A percentile compares a stretch with the other conserved stretches of the same genome.
Evolutionary conservation across 805 yeast genomes (phyloP).

Genomic region (Komagataella kurtzmanii): DNA sequence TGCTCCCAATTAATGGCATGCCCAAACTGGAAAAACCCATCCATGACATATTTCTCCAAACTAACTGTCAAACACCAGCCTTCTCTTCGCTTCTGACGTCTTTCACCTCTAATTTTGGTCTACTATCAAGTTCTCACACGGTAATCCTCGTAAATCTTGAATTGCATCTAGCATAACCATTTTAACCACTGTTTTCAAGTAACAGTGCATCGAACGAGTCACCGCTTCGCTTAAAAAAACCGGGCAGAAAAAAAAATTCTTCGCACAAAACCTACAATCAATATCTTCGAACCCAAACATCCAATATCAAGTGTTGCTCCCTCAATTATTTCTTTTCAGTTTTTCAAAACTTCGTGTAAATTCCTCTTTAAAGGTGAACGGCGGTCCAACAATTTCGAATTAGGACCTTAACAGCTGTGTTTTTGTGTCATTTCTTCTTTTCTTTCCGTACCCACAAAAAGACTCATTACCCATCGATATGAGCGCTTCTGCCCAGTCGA

Average conservation of each 20-base stretch:
- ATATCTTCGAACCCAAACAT: background rate
- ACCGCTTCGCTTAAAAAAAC: background rate
- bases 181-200: too few relatives aligned
- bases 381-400: background rate
- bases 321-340: background rate
- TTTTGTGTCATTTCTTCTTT: background rate
- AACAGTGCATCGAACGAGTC: background rate
- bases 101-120: too few relatives aligned
- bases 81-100: too few relatives aligned
- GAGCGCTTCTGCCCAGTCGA: conserved; percentile 15
- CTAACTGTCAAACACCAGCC: too few relatives aligned
- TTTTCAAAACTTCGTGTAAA: background rate
- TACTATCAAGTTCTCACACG: too few relatives aligned
- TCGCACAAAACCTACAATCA: background rate
- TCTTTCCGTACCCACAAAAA: background rate
- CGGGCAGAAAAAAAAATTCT: background rate
- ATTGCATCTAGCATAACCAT: too few relatives aligned
- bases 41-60: too few relatives aligned
- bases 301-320: background rate
- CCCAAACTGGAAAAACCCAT: too few relatives aligned
- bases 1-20: too few relatives aligned
- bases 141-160: too few relatives aligned
- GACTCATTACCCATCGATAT: background rate
- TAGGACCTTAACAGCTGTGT: background rate
- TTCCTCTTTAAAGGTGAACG: background rate